Base-by-base conservation (phyloP, 2,329 filamentous ascomycete genomes). In the Elsinoe australis region DNA sequence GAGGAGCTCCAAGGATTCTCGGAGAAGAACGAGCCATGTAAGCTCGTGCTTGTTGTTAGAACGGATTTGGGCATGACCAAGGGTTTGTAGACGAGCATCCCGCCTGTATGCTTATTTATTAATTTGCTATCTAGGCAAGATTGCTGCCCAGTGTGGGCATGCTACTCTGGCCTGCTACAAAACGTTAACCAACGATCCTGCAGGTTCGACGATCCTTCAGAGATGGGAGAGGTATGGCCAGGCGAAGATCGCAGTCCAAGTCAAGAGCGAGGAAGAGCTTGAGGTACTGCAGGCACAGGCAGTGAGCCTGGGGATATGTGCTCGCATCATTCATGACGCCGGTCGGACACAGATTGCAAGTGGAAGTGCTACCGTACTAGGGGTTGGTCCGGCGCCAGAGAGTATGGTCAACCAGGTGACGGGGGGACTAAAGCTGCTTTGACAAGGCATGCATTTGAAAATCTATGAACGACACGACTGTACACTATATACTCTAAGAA, bases 131-230 rank as follows among this genome's bases (percentile, higher is more conserved):
- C 17, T 54, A 95, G 90, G 90, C 60, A 98, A 98, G 75, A 95
- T 96, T 60, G 92, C 87, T 50, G 92, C 92, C 5, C 92, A 96
- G 69, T 90, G 85, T 69, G 85, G 83, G 42, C 92, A 96, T 67
- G 92, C 92, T n/a, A 95, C 90, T 2, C 81, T 98, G 49, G 89
- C 90, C 49, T 96, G 90, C 77, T 98, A 95, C 80, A 96, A 95
- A 71, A 72, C 81, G 51, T 80, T 94, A 55, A 68, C 79, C 32
- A 66, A 71, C 29, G 73, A 73, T 18, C 59, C 69, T 35, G 65
- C 77, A 10, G 71, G 75, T 38, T 77, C 80, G 49, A 71, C 71
- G 34, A 71, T 94, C 46, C 78, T 98, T 41, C 75, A 76, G 55
- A 82, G 83, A 55, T 98, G 92, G 92, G 92, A 98, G 69, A 74